Conservation (phyloP, 1,139 yeast species). For the Magnusiomyces suaveolens region DNA sequence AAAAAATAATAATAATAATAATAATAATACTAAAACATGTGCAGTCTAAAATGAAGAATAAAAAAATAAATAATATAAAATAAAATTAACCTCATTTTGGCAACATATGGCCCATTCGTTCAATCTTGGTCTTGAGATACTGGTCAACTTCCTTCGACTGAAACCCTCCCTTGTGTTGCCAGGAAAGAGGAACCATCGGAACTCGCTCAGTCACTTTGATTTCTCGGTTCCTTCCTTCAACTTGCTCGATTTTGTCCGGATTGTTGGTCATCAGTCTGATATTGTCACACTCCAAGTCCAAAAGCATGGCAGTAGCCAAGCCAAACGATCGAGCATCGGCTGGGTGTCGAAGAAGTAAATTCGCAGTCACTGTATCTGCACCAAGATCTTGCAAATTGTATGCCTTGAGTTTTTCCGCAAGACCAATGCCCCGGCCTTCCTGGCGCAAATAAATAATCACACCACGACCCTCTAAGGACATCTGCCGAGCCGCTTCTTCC, state of each 20-base stretch:
- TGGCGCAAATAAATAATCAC: slow-evolving; percentile 93
- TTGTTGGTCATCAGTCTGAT: slow-evolving; percentile 83
- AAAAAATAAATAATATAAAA: not conserved
- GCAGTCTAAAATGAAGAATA: not conserved
- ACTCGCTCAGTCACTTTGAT: slow-evolving; percentile 74
- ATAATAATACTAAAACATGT: not conserved
- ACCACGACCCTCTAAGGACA: slow-evolving; percentile 82
- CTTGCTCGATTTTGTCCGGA: slow-evolving; percentile 92
- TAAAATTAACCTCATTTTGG: not conserved
- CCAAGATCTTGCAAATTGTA: slow-evolving; percentile 95
- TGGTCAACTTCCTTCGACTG: slow-evolving; percentile 82
- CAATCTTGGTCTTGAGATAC: slow-evolving; percentile 84
- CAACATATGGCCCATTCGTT: slow-evolving; percentile 79
- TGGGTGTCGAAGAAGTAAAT: slow-evolving; percentile 84
- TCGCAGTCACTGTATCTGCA: slow-evolving; percentile 97
- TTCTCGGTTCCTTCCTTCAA: slow-evolving; percentile 67
- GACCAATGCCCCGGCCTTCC: slow-evolving; percentile 97
- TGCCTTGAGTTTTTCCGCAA: slow-evolving; percentile 93
- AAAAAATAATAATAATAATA: slow-evolving; percentile 5
- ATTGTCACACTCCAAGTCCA: slow-evolving; percentile 67
- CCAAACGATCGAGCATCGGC: slow-evolving; percentile 93
- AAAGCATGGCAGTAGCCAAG: slow-evolving; percentile 82
- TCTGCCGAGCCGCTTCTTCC: slow-evolving; percentile 90
- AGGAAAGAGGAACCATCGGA: slow-evolving; percentile 93
- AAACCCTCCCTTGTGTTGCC: slow-evolving; percentile 69